Percentiles rank a stretch among this genome's conserved stretches.
Evolutionary conservation across 345 rosid genomes (phyloP).

Genomic region (Excoecaria agallocha): DNA sequence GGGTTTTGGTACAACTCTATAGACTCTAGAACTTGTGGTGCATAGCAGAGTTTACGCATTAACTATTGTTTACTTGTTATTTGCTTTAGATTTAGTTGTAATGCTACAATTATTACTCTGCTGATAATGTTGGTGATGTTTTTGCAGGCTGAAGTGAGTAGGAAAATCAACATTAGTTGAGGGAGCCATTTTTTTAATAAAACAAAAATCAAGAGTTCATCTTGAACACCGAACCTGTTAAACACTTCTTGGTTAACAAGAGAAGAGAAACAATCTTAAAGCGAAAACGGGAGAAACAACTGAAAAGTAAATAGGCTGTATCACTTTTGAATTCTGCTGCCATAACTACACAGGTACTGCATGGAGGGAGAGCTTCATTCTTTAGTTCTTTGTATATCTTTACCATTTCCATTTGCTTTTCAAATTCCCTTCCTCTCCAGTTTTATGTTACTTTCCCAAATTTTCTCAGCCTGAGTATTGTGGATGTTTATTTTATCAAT

Average conservation of each 20-base stretch:
- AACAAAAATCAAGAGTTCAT: not conserved
- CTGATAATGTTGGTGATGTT: slow-evolving; percentile 8
- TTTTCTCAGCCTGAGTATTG: too few relatives aligned
- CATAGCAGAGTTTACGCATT: too few relatives aligned
- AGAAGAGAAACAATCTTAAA: not conserved
- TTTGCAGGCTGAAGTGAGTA: slow-evolving; percentile 27
- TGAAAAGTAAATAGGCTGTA: too few relatives aligned
- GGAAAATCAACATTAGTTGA: slow-evolving; percentile 20
- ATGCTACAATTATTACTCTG: not conserved
- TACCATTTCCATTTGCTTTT: not conserved
- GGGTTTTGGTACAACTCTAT: too few relatives aligned
- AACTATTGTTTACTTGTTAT: not conserved
- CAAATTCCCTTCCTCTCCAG: too few relatives aligned
- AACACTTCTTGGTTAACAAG: not conserved
- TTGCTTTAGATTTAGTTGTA: not conserved
- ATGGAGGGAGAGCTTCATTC: slow-evolving; percentile 6
- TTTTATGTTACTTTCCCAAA: too few relatives aligned
- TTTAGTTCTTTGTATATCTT: slow-evolving; percentile 7
- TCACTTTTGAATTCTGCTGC: not conserved
- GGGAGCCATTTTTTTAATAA: not conserved
- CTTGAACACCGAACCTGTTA: not conserved
- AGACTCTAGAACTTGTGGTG: too few relatives aligned
- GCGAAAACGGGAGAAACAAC: not conserved
- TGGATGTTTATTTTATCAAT: too few relatives aligned
- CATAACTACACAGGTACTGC: not conserved